These are phyloP conservation scores for Colletotrichum cuscutae DNA, from an alignment of 2,329 filamentous ascomycete species.

Conservation along the genomic window DNA sequence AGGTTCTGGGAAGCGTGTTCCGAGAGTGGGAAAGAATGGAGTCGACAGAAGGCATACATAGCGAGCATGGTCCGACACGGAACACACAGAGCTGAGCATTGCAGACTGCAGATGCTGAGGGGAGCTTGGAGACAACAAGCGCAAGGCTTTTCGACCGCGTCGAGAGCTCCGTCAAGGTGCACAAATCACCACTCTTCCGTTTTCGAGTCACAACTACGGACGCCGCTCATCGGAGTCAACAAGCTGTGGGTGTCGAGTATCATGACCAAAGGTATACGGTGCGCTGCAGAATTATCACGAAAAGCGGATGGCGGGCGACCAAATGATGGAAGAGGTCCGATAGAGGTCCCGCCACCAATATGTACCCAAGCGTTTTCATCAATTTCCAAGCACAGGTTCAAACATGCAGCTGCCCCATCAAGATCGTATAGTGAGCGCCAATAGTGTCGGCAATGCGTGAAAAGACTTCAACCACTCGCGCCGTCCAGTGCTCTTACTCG, in stretches of 20 bases:
- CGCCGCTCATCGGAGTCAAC: slow-evolving; percentile 11
- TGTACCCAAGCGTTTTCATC: slow-evolving; percentile 30
- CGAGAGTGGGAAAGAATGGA: slow-evolving; percentile 29
- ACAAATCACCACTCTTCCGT: slow-evolving; percentile 4
- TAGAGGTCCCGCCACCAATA: slow-evolving; percentile 16
- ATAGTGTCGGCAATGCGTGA: neutral
- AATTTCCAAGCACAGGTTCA: slow-evolving; percentile 18
- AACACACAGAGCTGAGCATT: slow-evolving; percentile 15
- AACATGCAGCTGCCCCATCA: neutral
- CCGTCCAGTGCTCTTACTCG: neutral
- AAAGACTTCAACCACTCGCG: neutral
- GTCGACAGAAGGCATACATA: slow-evolving; percentile 33
- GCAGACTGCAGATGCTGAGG: neutral
- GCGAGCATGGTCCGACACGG: slow-evolving; percentile 32
- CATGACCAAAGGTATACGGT: neutral
- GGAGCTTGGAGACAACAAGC: slow-evolving; percentile 12
- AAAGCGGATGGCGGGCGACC: slow-evolving; percentile 2
- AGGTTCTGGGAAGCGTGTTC: slow-evolving; percentile 27
- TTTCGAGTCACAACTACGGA: slow-evolving; percentile 6
- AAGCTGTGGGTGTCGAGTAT: neutral
- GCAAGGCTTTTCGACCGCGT: slow-evolving; percentile 9
- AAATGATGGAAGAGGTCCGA: neutral
- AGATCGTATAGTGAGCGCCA: neutral
- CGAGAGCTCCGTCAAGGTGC: slow-evolving; percentile 13
- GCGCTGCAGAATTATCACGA: neutral